Evolutionary conservation across 352 stramenopile genomes (phyloP).

Genomic region (Globisporangium sylvaticum): DNA sequence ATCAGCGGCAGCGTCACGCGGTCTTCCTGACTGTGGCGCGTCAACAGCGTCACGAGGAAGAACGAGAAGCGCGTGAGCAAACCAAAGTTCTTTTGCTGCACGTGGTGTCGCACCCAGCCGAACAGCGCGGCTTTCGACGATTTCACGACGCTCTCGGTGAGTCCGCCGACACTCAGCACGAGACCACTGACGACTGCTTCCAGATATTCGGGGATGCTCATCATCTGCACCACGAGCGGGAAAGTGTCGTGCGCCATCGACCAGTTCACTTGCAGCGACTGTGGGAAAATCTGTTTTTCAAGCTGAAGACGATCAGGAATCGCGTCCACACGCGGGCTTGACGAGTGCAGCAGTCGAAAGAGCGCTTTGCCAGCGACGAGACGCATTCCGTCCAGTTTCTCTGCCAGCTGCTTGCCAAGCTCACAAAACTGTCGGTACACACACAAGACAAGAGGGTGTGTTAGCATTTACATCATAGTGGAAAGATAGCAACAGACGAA

Average conservation of each 20-base stretch:
- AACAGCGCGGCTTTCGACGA: conserved; percentile 64
- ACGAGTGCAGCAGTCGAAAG: conserved; percentile 75
- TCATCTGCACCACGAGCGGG: conserved; percentile 80
- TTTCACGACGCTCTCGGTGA: conserved; percentile 93
- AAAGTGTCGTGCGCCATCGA: conserved; percentile 89
- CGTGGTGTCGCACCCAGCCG: conserved; percentile 49
- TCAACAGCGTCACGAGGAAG: conserved; percentile 62
- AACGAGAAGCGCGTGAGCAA: conserved; percentile 64
- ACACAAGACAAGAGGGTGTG: neutral
- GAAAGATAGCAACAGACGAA: neutral
- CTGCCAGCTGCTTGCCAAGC: conserved; percentile 94
- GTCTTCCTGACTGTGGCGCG: conserved; percentile 59
- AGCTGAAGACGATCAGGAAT: conserved; percentile 79
- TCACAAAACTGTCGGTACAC: conserved; percentile 53
- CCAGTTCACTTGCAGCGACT: conserved; percentile 62
- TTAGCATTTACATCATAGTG: neutral
- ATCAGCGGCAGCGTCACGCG: conserved; percentile 85
- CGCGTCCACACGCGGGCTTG: conserved; percentile 56
- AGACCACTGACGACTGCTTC: conserved; percentile 86
- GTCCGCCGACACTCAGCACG: conserved; percentile 92
- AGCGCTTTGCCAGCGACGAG: conserved; percentile 87
- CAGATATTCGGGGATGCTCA: conserved; percentile 87
- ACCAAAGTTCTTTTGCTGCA: conserved; percentile 56
- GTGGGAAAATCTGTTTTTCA: conserved; percentile 56
- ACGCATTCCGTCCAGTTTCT: conserved; percentile 95